phyloP scores from a whole-genome alignment of 768 basidiomycete species.

The Cystofilobasidium capitatum region DNA sequence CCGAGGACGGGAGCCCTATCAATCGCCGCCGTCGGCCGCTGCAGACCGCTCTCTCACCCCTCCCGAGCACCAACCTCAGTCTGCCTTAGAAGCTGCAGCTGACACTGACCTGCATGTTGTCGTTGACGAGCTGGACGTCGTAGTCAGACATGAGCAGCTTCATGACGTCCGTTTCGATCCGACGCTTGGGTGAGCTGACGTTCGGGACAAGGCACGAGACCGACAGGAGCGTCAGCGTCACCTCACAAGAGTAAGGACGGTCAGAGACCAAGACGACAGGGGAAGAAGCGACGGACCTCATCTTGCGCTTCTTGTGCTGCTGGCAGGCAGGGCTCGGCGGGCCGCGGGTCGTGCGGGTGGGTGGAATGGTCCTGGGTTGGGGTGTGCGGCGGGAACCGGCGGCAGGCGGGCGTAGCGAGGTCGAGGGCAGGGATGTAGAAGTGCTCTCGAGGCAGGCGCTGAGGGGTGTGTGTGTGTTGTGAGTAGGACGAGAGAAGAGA shows the following conservation, averaged over 20 bases:
- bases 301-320: conserved; percentile 1
- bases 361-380: conserved; percentile 2
- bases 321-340: neutral
- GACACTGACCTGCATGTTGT: conserved; percentile 65
- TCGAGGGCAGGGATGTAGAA: neutral
- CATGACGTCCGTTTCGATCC: conserved; percentile 99
- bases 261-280: too few relatives aligned
- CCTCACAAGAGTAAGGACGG: neutral
- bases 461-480: too few relatives aligned
- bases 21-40: neutral
- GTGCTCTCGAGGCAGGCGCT: too few relatives aligned
- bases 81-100: neutral
- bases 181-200: conserved; percentile 77
- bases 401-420: neutral
- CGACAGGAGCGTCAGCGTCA: neutral
- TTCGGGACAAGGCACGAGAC: neutral
- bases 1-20: too few relatives aligned
- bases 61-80: too few relatives aligned
- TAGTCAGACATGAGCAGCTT: conserved; percentile 83
- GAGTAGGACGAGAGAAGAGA: too few relatives aligned
- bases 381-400: neutral
- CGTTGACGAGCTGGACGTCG: conserved; percentile 93
- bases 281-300: neutral
- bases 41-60: neutral
- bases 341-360: neutral